Evolutionary conservation across 176 grass and related monocot species (phyloP), one percentile per base, ranked within the genome.

Genomic region (Phragmites australis): DNA sequence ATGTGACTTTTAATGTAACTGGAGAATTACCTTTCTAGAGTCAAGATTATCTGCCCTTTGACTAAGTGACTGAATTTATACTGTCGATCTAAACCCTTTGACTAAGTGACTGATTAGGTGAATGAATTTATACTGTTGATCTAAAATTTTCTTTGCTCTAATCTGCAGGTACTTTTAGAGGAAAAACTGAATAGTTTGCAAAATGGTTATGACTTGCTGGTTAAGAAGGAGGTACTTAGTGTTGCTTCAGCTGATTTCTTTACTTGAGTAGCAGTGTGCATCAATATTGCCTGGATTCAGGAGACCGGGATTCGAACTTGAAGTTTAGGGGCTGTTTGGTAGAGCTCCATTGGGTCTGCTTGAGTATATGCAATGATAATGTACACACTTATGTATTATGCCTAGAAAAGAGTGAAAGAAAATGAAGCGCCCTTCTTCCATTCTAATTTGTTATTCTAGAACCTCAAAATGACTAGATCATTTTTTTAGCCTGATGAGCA

Each of bases 171-270:
- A 37, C 44, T 76, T 79, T 85, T 89, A 60, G 85, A 86, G 75
- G 89, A 64, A 91, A 93, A 89, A 69, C n/a, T 93, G 40, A 86
- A 86, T 47, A 89, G 51, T 70, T 68, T 97, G 75, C 91, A 93
- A 50, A 80, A 82, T 83, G 91, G 82, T 21, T 87, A 89, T 31
- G 74, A 93, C 62, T 40, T 72, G 49, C 72, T 93, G 57, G 32
- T 87, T 65, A 88, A 87, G 88, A 89, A 91, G 58, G 86, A 97
- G 94, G 94, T 97, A 89, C 65, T 41, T 84, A 31, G 43, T 41
- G 19, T 45, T 73, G 54, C 29, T 34, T 79, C 49, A 77, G 26
- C 68, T 76, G 32, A 70, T 83, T 82, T 85, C 30, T 58, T 55
- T 89, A 15, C 21, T 81, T 53, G 42, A 42, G n/a, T 81, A 45